phyloP scores from a whole-genome alignment of 495 filamentous ascomycete species.

The Immersiella caudata region DNA sequence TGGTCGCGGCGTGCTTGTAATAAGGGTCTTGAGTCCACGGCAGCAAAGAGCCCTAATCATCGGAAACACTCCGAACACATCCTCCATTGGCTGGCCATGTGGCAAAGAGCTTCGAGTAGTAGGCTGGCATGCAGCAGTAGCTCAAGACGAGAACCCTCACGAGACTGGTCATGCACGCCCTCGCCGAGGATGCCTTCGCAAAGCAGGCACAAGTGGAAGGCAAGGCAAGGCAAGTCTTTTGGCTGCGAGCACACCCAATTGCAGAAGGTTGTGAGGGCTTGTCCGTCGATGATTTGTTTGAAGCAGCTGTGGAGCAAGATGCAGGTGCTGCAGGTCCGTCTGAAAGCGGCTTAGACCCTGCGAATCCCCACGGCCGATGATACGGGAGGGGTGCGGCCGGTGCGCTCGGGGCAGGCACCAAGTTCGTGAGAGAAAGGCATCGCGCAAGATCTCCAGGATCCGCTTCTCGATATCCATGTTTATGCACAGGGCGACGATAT shows the following conservation, averaged over 20 bases:
- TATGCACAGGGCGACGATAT: constrained; percentile 22
- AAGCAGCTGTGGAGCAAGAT: constrained; percentile 25
- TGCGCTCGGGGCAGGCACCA: constrained; percentile 25
- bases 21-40: neutral
- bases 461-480: constrained; percentile 11
- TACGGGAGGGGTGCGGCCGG: constrained; percentile 15
- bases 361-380: constrained; percentile 26
- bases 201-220: constrained; percentile 13
- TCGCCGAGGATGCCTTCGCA: constrained; percentile 12
- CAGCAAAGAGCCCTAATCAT: neutral
- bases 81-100: constrained; percentile 16
- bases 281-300: constrained; percentile 30
- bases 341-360: constrained; percentile 31
- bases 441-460: constrained; percentile 36
- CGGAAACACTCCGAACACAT: neutral
- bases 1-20: neutral
- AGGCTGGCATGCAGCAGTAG: constrained; percentile 3
- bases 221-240: constrained; percentile 18
- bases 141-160: constrained; percentile 1
- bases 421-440: constrained; percentile 13
- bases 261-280: constrained; percentile 21
- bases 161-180: constrained; percentile 16
- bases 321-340: constrained; percentile 30
- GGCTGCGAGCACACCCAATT: constrained; percentile 19
- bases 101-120: constrained; percentile 5